Conservation (phyloP, 371 early-diverging fungal species). For the Smittium mucronatum region DNA sequence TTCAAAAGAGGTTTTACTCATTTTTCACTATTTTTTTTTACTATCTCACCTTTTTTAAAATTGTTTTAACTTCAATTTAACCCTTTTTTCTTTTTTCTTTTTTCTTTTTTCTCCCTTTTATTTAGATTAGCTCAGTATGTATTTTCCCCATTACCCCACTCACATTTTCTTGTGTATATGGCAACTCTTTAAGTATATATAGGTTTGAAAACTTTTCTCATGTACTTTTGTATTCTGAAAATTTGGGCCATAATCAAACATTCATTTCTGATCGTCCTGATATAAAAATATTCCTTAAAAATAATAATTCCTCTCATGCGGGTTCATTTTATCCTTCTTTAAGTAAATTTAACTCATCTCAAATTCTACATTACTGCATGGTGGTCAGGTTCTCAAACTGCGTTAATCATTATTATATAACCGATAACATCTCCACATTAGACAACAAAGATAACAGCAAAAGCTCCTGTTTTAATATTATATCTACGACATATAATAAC, state of each 20-base stretch:
- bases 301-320: background rate
- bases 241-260: background rate
- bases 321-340: too few relatives aligned
- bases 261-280: background rate
- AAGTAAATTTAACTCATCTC: background rate
- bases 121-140: background rate
- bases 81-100: too few relatives aligned
- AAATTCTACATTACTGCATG: background rate
- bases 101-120: too few relatives aligned
- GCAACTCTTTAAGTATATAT: background rate
- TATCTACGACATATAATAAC: background rate
- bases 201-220: background rate
- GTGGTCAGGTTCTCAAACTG: background rate
- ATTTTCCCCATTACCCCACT: background rate
- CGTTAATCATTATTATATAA: background rate
- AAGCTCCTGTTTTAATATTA: background rate
- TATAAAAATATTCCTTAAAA: background rate
- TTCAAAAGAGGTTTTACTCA: background rate
- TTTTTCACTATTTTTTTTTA: too few relatives aligned
- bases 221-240: background rate
- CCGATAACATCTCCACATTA: background rate
- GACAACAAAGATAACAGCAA: background rate
- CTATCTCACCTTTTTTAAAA: too few relatives aligned
- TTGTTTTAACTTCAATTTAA: too few relatives aligned
- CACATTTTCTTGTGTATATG: background rate